These are phyloP conservation scores for Apiospora pterosperma DNA, from an alignment of 2,329 filamentous ascomycete genomes.

Conservation along the genomic window DNA sequence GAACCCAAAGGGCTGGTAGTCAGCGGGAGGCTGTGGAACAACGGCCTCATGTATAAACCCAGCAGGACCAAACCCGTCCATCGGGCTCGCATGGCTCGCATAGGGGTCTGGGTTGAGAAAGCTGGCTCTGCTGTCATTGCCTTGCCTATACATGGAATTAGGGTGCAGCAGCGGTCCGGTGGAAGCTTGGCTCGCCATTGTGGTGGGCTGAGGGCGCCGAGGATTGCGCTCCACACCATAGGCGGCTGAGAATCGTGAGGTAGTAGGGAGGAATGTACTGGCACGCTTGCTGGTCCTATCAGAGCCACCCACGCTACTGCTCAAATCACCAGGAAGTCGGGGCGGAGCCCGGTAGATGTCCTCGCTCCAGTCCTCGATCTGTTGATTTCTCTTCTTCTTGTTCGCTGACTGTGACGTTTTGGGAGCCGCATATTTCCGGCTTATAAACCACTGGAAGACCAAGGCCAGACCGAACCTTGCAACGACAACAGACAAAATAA, in stretches of 20 bases:
- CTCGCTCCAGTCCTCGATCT: conserved; percentile 97
- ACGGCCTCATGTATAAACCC: conserved; percentile 97
- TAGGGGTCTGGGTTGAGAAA: conserved; percentile 61
- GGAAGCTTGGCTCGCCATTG: conserved; percentile 88
- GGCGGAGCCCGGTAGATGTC: conserved; percentile 93
- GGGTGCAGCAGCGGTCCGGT: conserved; percentile 70
- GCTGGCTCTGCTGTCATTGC: conserved; percentile 61
- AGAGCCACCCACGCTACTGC: conserved; percentile 59
- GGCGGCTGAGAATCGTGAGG: conserved; percentile 89
- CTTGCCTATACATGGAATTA: conserved; percentile 67
- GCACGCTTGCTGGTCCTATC: conserved; percentile 76
- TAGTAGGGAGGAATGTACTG: conserved; percentile 85
- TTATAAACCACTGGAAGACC: conserved; percentile 95
- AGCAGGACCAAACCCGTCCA: conserved; percentile 74
- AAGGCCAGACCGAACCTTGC: conserved; percentile 87
- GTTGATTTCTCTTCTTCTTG: conserved; percentile 78
- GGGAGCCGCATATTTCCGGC: conserved; percentile 75
- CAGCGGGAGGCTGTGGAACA: conserved; percentile 90
- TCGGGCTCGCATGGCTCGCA: conserved; percentile 47
- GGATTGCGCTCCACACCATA: conserved; percentile 68
- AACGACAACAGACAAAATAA: conserved; percentile 86
- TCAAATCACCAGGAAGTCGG: conserved; percentile 72
- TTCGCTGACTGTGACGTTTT: conserved; percentile 83
- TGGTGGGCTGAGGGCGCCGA: conserved; percentile 64
- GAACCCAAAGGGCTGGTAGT: conserved; percentile 97